A percentile compares a stretch with the other conserved stretches of the same genome.
These are phyloP conservation scores for Lizonia empirigonia DNA, from an alignment of 2,329 filamentous ascomycete genomes.

Conservation along the genomic window DNA sequence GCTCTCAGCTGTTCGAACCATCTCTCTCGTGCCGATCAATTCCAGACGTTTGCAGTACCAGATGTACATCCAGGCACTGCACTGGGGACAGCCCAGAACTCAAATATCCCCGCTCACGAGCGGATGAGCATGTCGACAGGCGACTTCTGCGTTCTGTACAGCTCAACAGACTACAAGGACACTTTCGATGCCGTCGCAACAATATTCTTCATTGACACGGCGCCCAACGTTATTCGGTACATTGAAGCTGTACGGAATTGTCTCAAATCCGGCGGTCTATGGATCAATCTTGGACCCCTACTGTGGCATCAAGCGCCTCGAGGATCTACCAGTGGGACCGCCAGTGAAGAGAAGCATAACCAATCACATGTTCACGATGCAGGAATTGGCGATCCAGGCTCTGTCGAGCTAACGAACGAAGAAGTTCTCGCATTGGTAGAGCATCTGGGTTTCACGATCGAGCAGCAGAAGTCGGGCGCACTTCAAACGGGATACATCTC, in stretches of 20 bases:
- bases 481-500: constrained; percentile 85
- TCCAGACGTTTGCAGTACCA: constrained; percentile 74
- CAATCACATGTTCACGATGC: constrained; percentile 25
- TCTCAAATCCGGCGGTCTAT: constrained; percentile 75
- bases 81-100: constrained; percentile 34
- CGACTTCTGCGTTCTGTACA: constrained; percentile 90
- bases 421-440: constrained; percentile 80
- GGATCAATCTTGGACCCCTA: constrained; percentile 88
- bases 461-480: constrained; percentile 61
- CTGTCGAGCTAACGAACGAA: constrained; percentile 86
- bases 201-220: constrained; percentile 97
- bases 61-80: constrained; percentile 64
- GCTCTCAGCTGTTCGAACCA: constrained; percentile 89
- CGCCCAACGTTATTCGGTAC: constrained; percentile 89
- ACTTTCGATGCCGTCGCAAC: constrained; percentile 82
- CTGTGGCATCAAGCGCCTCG: constrained; percentile 94
- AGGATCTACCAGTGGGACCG: constrained; percentile 48
- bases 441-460: constrained; percentile 76
- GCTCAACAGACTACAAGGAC: constrained; percentile 63
- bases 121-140: constrained; percentile 92
- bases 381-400: constrained; percentile 87
- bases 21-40: constrained; percentile 71
- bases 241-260: constrained; percentile 82
- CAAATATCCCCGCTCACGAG: constrained; percentile 54
- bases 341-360: constrained; percentile 19